phyloP scores from a whole-genome alignment of 78 protist species.

The Kipferlia bialata region DNA sequence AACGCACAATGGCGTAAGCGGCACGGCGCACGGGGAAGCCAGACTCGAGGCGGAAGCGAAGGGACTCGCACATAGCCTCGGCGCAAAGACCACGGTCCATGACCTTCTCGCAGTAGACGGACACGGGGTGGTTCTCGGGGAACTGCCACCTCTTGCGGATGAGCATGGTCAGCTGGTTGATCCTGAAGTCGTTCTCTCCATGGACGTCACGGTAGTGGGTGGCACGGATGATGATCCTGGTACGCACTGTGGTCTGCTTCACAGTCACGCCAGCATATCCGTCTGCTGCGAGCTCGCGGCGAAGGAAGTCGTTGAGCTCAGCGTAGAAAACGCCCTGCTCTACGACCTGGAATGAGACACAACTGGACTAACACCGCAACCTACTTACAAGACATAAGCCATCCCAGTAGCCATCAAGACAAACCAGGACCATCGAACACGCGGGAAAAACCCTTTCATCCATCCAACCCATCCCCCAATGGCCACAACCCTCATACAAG shows the following conservation, averaged over 20 bases:
- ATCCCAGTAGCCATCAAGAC: too few species aligned
- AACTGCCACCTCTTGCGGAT: slow-evolving; percentile 93
- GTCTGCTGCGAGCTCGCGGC: slow-evolving; percentile 84
- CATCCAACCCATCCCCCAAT: too few species aligned
- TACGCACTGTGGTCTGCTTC: slow-evolving; percentile 77
- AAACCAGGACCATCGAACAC: too few species aligned
- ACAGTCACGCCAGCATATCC: slow-evolving; percentile 44
- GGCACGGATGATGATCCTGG: slow-evolving; percentile 96
- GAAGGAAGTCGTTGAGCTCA: slow-evolving; percentile 92
- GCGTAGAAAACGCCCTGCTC: slow-evolving; percentile 97
- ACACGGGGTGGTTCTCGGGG: slow-evolving; percentile 69
- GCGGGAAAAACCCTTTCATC: too few species aligned
- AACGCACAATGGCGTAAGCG: slow-evolving; percentile 92
- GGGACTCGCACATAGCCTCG: too few species aligned
- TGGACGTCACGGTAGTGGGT: slow-evolving; percentile 78
- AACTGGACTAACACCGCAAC: too few species aligned
- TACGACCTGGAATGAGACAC: too few species aligned
- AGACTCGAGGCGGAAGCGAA: slow-evolving; percentile 81
- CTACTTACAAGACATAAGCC: too few species aligned
- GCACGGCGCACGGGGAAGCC: slow-evolving; percentile 94
- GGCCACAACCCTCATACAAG: too few species aligned
- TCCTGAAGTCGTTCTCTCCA: slow-evolving; percentile 90
- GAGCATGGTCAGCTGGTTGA: slow-evolving; percentile 87
- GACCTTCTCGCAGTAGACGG: slow-evolving; percentile 85
- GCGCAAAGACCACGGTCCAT: slow-evolving; percentile 92